A percentile compares a stretch with the other conserved stretches of the same genome.
Conservation (phyloP, 139 green algal genomes). For the Chlamydomonas schloesseri region DNA sequence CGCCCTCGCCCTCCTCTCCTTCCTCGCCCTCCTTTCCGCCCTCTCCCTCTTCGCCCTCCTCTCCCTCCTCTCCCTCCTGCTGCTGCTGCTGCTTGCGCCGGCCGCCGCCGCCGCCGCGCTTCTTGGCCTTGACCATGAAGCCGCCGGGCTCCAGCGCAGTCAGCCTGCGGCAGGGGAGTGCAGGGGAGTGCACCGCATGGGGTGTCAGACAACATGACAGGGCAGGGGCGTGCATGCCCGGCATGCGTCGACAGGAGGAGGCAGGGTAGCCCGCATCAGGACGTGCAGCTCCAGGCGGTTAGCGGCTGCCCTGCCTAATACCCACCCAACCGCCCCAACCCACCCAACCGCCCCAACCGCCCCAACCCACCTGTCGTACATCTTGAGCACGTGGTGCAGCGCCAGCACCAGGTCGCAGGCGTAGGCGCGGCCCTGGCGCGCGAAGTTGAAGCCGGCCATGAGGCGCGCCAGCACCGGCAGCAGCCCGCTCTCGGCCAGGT, state of each 20-base stretch:
- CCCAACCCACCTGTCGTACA: constrained; percentile 68
- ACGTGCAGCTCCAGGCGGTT: too few relatives aligned
- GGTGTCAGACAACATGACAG: too few relatives aligned
- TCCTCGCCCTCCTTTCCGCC: constrained; percentile 28
- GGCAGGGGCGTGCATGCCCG: too few relatives aligned
- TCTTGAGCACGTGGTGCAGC: constrained; percentile 73
- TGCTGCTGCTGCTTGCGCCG: background rate
- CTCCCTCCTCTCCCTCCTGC: background rate
- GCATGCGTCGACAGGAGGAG: too few relatives aligned
- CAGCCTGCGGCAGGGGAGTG: background rate
- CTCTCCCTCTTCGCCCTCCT: constrained; percentile 8
- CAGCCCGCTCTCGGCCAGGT: constrained; percentile 80
- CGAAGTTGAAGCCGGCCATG: constrained; percentile 72
- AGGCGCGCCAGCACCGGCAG: constrained; percentile 74
- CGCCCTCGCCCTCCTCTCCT: constrained; percentile 19
- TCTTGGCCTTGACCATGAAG: constrained; percentile 50
- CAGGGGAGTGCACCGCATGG: too few relatives aligned
- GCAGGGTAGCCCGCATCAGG: too few relatives aligned
- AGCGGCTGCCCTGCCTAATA: too few relatives aligned
- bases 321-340: background rate
- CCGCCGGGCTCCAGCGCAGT: constrained; percentile 47
- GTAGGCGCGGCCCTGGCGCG: constrained; percentile 64
- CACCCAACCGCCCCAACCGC: background rate
- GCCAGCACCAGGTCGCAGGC: constrained; percentile 74
- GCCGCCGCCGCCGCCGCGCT: constrained; percentile 18